Evolutionary conservation across 2,329 filamentous ascomycete genomes (phyloP).

Genomic region (Sporothrix dimorphospora): DNA sequence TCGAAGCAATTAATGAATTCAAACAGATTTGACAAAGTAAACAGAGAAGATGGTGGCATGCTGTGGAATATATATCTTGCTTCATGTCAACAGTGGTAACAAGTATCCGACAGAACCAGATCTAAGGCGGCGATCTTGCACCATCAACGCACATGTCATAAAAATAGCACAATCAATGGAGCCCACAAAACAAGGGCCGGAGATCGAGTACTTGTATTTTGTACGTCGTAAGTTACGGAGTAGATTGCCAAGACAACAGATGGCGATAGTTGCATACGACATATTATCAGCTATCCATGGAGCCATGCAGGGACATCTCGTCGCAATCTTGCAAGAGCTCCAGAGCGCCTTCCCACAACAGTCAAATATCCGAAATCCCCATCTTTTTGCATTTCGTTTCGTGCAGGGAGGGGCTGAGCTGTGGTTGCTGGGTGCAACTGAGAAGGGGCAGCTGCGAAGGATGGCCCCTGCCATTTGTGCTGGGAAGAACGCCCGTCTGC

Average conservation of each 20-base stretch:
- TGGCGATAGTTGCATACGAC: background rate
- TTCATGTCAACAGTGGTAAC: too few species aligned
- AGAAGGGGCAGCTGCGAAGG: background rate
- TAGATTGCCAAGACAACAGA: constrained; percentile 11
- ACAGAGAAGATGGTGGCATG: background rate
- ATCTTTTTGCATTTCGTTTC: background rate
- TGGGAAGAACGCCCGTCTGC: background rate
- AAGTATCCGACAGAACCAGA: background rate
- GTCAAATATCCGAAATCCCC: constrained; percentile 17
- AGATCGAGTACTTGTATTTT: background rate
- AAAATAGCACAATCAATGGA: constrained; percentile 18
- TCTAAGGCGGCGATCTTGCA: constrained; percentile 5
- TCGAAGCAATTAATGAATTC: background rate
- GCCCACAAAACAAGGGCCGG: background rate
- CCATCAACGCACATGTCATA: background rate
- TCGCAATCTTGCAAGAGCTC: constrained; percentile 4
- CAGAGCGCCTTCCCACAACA: background rate
- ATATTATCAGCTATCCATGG: background rate
- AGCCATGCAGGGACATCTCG: background rate
- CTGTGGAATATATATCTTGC: background rate
- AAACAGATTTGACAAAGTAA: background rate
- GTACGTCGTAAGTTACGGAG: too few species aligned
- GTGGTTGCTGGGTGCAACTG: constrained; percentile 30
- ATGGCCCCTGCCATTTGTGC: background rate
- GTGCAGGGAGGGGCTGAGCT: background rate